Base-by-base conservation (phyloP, 2,329 filamentous ascomycete species). In the Paraphaeosphaeria minitans region DNA sequence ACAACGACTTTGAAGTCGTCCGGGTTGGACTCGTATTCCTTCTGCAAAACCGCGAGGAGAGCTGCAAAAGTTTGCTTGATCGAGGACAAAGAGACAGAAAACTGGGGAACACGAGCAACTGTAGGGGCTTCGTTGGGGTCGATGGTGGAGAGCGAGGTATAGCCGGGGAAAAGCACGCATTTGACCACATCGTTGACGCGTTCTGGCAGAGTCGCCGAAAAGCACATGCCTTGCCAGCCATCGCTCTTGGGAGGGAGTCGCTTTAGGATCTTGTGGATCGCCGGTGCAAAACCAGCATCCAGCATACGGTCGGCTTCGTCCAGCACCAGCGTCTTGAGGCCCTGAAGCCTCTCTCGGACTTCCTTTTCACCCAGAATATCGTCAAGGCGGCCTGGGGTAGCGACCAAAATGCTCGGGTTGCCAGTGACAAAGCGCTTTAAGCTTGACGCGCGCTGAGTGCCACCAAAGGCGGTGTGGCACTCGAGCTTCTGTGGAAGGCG, bases 201-300 rank as follows among this genome's bases (percentile, higher is more conserved):
- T n/a, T 74, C 68, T 5, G 79, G 78, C 33, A 81, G 71, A 2
- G 80, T 82, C 3, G 80, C 80, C 12, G 75, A 79, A 69, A 81
- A 82, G 67, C 79, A 81, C 79, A 81, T 81, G 55, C 82, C 82
- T 60, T 82, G 80, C 78, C 80, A 81, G 53, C 80, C 81, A 7
- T 73, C 65, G 56, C 68, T 76, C 75, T 85, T 85, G 7, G 80
- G 75, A 10, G 84, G 84, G 46, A 86, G 78, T 35, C 78, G 75
- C 22, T 72, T 74, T 31, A 85, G 75, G 35, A 86, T 84, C 51
- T 81, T 76, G 64, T 81, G 81, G 56, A 86, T 80, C 22, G 81
- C 82, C 12, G 79, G 78, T 27, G 84, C 75, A 63, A 86, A 86
- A 24, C 84, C 84, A 53, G 81, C 73, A 42, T 85, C 80, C 21